Conservation (phyloP, 805 yeast genomes). For the Tetrapisispora fleetii region DNA sequence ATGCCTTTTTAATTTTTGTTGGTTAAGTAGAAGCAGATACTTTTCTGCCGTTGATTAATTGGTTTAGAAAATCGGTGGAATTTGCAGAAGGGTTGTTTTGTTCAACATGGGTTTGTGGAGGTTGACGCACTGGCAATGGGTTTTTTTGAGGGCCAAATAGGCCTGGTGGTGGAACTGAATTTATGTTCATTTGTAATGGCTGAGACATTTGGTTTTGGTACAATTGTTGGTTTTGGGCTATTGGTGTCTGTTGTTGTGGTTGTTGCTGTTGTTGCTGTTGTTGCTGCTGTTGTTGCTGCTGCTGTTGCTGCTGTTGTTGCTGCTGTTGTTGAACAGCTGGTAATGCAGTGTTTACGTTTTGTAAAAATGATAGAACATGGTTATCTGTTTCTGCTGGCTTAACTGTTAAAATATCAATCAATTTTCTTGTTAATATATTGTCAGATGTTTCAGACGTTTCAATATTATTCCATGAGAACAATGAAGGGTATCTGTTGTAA, state of each 20-base stretch:
- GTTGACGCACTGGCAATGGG: slow-evolving; percentile 7
- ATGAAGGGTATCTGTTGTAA: slow-evolving; percentile 32
- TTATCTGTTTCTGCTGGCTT: slow-evolving; percentile 27
- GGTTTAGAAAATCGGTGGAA: slow-evolving; percentile 73
- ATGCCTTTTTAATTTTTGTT: not conserved
- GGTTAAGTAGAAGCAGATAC: slow-evolving; percentile 20
- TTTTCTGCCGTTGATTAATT: slow-evolving; percentile 72
- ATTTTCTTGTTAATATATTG: slow-evolving; percentile 23
- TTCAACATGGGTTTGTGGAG: slow-evolving; percentile 5
- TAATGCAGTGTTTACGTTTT: slow-evolving; percentile 15
- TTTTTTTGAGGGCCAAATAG: slow-evolving; percentile 7
- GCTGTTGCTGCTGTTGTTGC: slow-evolving; percentile 13
- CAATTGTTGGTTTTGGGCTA: slow-evolving; percentile 2
- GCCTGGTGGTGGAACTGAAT: slow-evolving; percentile 16
- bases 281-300: slow-evolving; percentile 9
- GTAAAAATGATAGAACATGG: slow-evolving; percentile 25
- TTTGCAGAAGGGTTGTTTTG: slow-evolving; percentile 33
- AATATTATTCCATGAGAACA: slow-evolving; percentile 39
- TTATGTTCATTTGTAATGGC: slow-evolving; percentile 6
- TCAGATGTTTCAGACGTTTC: slow-evolving; percentile 28
- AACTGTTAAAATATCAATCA: slow-evolving; percentile 30
- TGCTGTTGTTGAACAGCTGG: slow-evolving; percentile 14
- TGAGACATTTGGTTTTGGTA: slow-evolving; percentile 14
- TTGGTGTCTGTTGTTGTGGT: slow-evolving; percentile 7
- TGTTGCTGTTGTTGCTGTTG: slow-evolving; percentile 9